Evolutionary conservation across 768 basidiomycete genomes (phyloP).

Genomic region (Auricularia cornea): DNA sequence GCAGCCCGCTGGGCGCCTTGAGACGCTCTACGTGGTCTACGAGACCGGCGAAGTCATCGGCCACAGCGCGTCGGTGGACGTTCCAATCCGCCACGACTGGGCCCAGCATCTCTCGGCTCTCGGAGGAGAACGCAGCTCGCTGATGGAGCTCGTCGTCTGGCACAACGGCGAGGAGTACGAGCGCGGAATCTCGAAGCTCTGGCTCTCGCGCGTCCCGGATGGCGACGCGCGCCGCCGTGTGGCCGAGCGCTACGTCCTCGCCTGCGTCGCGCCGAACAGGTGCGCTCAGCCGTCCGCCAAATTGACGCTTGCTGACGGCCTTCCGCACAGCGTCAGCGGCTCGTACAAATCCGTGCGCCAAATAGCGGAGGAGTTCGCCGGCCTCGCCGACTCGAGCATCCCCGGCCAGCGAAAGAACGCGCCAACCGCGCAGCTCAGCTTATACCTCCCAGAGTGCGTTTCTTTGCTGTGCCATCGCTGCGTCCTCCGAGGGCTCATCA

Average conservation of each 20-base stretch:
- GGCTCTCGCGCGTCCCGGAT: slow-evolving; percentile 39
- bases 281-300: slow-evolving; percentile 15
- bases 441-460: slow-evolving; percentile 59
- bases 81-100: slow-evolving; percentile 55
- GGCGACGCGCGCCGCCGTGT: slow-evolving; percentile 38
- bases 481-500: background rate
- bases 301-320: slow-evolving; percentile 5
- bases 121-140: slow-evolving; percentile 9
- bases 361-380: slow-evolving; percentile 66
- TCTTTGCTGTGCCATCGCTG: background rate
- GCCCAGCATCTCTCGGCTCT: slow-evolving; percentile 31
- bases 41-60: slow-evolving; percentile 70
- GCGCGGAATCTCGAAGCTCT: slow-evolving; percentile 57
- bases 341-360: slow-evolving; percentile 55
- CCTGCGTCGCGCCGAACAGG: slow-evolving; percentile 71
- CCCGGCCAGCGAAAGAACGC: slow-evolving; percentile 4
- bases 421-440: slow-evolving; percentile 15
- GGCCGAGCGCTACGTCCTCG: slow-evolving; percentile 57
- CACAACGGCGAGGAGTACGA: slow-evolving; percentile 64
- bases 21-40: slow-evolving; percentile 53
- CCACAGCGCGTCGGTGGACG: slow-evolving; percentile 11
- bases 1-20: slow-evolving; percentile 1
- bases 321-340: slow-evolving; percentile 55
- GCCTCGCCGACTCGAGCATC: slow-evolving; percentile 27
- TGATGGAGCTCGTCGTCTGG: slow-evolving; percentile 48